Base-by-base conservation (phyloP, 1,139 yeast species). In the Suzukiozyma palmioleophila region DNA sequence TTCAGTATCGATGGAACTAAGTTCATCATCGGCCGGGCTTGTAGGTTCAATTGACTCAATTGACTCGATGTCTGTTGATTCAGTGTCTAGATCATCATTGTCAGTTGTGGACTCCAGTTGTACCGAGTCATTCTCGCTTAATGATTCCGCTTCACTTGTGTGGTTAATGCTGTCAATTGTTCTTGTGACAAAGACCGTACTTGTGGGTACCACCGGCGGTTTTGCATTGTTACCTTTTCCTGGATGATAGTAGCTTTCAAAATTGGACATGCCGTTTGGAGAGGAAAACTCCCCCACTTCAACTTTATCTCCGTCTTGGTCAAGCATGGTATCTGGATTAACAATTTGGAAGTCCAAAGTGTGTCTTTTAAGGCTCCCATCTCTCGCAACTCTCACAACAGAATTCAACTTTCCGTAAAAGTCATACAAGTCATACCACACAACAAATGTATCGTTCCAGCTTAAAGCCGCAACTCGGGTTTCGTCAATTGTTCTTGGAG, bases 401-500 rank as follows among this genome's bases (percentile, higher is more conserved):
- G 50, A 48, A 26, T 56, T 27, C 25, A 68, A 59, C 28, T 57
- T 46, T 0, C 75, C 75, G 32, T 44, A 46, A 39, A 50, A 48
- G 43, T 67, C 64, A 44, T 66, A 69, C 11, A 69, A 34, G 40
- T 69, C 75, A 42, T 54, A 63, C 72, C 73, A 68, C 9, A 58
- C 51, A 3, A 52, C 44, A 44, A 69, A 69, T 3, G 57, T 37
- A 48, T 69, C 73, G 11, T 45, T 46, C 73, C 73, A 67, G 4
- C 46, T 42, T 6, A 65, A 48, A 8, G 49, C 37, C 2, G 48
- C 39, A 3, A 53, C 53, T 4, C 28, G 37, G 8, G 43, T 46
- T 2, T 45, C 42, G 3, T 37, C 45, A 2, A 41, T 36, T 3
- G 45, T 36, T 3, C 49, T 40, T 1, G 73, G 73, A 3, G 73